Evolutionary conservation across 2,329 filamentous ascomycete genomes (phyloP), one percentile per base, ranked within the genome.

Genomic region (Cordyceps sp.): DNA sequence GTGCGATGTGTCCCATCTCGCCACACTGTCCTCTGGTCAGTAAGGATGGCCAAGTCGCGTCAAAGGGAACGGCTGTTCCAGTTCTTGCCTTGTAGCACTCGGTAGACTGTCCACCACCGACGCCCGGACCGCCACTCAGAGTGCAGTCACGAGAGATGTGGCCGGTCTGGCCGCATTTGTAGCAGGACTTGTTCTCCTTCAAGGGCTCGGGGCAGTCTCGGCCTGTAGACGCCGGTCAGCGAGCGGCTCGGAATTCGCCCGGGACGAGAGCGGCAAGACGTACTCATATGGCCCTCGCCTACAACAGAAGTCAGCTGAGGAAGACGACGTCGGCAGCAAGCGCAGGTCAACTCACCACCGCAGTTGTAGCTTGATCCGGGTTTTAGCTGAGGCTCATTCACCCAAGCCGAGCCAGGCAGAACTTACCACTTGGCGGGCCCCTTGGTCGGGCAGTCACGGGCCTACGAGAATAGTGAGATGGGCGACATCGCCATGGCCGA

Each of bases 1-100:
- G 84, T 46, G 90, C 88, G 57, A 96, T 94, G 70, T 96, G 90
- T 38, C 90, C 90, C 44, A 85, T 70, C 66, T 93, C 82, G 41
- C 86, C 86, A 62, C 90, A 98, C 78, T 76, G 16, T 9, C 21
- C n/a, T n/a, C 8, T 22, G 15, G 38, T 35, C 27, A 37, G 33
- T 14, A 22, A 22, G n/a, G 5, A 12, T n/a, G 2, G 15, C n/a
- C n/a, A n/a, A 10, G 13, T 10, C 13, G 19, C 7, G 6, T 9
- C 17, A 29, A n/a, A n/a, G n/a, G n/a, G n/a, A n/a, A n/a, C n/a
- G n/a, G n/a, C n/a, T n/a, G n/a, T 7, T 25, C 10, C 10, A 9
- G 9, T 5, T 33, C 53, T 33, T 46, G 62, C 68, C 66, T 94
- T 94, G 76, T 94, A 94, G 75, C 85, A 93, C 62, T 93, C 79